Base-by-base conservation (phyloP, 2,329 filamentous ascomycete genomes). In the Colletotrichum limetticola region DNA sequence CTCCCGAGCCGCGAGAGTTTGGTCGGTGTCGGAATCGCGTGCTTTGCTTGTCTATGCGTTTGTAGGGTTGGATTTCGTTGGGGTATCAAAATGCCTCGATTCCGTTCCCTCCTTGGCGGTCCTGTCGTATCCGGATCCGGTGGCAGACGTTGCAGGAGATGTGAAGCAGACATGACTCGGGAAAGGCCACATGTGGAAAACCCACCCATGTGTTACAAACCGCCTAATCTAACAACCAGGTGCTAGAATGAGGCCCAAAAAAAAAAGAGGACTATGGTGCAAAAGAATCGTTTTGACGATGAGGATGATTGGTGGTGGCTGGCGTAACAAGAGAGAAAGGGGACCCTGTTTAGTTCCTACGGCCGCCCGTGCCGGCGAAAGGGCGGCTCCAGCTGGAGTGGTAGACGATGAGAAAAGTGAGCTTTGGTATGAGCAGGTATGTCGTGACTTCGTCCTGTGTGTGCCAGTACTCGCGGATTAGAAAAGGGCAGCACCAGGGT, bases 61-160 rank as follows among this genome's bases (percentile, higher is more conserved):
- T 22, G 30, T 57, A 59, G 71, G 68, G 49, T 74, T 74, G 71
- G 68, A 66, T 74, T 71, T 74, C 59, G 71, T 57, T 74, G 72
- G 71, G 74, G 74, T 74, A 74, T 74, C 72, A 74, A 74, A 68
- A 72, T 70, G 68, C 61, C 74, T 74, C 74, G 65, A 72, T 74
- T 71, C 72, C 68, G 37, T 71, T 72, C 56, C 74, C 72, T 74
- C 67, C 60, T 69, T 64, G 65, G 65, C 74, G 57, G 63, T 68
- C 72, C 68, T 74, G 35, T 69, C 57, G 61, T 74, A 62, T 66
- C 66, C 57, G 61, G 72, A 65, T 64, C 63, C 65, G 35, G 72
- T 63, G 42, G 65, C 65, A 69, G 72, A 67, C 68, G 65, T 75
- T 72, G 68, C 46, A 62, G 66, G 68, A 74, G 64, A 73, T 68